Evolutionary conservation across 1,284 basidiomycete species (phyloP), one percentile per base, ranked within the genome.

Genomic region (Trichosporon sp.): DNA sequence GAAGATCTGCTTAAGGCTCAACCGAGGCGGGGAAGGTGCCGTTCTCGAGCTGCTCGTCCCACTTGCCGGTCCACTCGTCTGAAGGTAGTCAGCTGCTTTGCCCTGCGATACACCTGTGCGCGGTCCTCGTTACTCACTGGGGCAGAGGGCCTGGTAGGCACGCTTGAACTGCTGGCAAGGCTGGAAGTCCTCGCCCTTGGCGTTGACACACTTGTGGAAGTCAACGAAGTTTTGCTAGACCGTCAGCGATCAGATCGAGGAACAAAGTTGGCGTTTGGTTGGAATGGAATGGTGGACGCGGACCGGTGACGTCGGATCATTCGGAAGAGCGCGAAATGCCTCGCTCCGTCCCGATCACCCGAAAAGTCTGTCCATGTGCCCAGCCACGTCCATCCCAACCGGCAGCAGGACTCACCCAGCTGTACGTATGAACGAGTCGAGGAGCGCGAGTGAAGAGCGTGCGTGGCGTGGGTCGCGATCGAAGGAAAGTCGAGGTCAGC

Each of bases 101-200:
- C 10, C 14, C 16, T 35, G 26, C 26, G 26, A 26, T 26, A 26
- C n/a, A 12, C 26, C 12, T 10, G 38, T 26, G 26, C 26, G 26
- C 26, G 26, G 26, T 26, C 26, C 26, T 26, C 38, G 8, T 11
- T 14, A 91, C 94, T 84, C 80, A 97, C 95, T 98, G 75, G 97
- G 97, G 88, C 97, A 99, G 75, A 99, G 90, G 68, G 96, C 95
- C 88, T 94, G 89, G 89, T 94, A 99, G 46, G 94, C 93, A 83
- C 91, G 90, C 88, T 92, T 94, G 91, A 99, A 99, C 87, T 98
- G 95, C 87, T 96, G 95, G 92, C 97, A 99, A 8, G 97, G 95
- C 26, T 91, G 90, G 84, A 91, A 98, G 73, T 99, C 97, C 80
- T 99, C 96, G 76, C 97, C 97, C 88, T 98, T 98, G 79, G 94